Conservation (phyloP, 768 basidiomycete genomes). For the Podaxis sp. region DNA sequence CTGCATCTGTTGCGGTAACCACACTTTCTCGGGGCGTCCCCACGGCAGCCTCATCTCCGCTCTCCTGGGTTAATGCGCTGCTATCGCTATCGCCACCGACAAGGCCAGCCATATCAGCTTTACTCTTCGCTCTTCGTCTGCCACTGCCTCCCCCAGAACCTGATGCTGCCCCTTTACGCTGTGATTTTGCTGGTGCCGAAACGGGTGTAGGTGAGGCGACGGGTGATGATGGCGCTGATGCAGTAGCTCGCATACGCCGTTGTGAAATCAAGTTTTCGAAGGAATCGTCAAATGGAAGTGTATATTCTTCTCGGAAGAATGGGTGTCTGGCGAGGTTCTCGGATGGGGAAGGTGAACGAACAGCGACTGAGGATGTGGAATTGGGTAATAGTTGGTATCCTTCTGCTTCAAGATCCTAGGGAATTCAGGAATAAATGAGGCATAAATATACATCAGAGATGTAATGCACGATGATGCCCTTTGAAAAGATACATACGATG, state of each 20-base stretch:
- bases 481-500: slow-evolving; percentile 45
- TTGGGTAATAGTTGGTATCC: slow-evolving; percentile 24
- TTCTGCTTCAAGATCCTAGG: slow-evolving; percentile 42
- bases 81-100: slow-evolving; percentile 83
- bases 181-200: slow-evolving; percentile 23
- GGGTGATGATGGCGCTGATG: slow-evolving; percentile 62
- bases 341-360: slow-evolving; percentile 66
- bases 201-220: slow-evolving; percentile 35
- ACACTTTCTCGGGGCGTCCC: slow-evolving; percentile 66
- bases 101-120: slow-evolving; percentile 67
- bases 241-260: slow-evolving; percentile 63
- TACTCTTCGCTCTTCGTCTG: slow-evolving; percentile 46
- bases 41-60: slow-evolving; percentile 59
- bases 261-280: slow-evolving; percentile 59
- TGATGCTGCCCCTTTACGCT: slow-evolving; percentile 20
- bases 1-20: slow-evolving; percentile 68
- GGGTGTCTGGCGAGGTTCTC: slow-evolving; percentile 70
- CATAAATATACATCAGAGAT: background rate
- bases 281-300: slow-evolving; percentile 56
- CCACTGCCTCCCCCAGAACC: slow-evolving; percentile 24
- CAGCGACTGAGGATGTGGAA: slow-evolving; percentile 40
- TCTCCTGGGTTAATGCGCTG: slow-evolving; percentile 80
- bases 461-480: slow-evolving; percentile 1
- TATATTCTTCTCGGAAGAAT: slow-evolving; percentile 71
- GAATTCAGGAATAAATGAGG: background rate